Evolutionary conservation across 352 stramenopile genomes (phyloP), one percentile per base, ranked within the genome.

Genomic region (Phytophthora idaei): DNA sequence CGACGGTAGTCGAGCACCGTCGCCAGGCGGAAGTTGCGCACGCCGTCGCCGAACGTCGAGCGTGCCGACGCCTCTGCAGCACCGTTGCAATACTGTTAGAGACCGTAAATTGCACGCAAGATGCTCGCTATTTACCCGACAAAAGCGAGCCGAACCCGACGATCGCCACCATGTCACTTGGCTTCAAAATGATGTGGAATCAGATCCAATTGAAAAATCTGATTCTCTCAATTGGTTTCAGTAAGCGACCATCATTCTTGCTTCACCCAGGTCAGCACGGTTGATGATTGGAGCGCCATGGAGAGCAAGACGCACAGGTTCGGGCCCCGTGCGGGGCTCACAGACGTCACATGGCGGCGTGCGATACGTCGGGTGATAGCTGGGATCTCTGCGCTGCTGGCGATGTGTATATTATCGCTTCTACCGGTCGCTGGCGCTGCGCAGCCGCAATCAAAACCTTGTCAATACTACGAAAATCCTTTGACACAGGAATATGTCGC

Each of bases 61-160:
- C 89, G 80, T 41, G 90, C 87, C 32, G 88, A 97, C 32, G 71
- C 72, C 77, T 96, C 87, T 74, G 41, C 9, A 32, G 9, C 14
- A 44, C 3, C 27, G 61, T 37, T 8, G 41, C 14, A 53, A 10
- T 17, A 8, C 3, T 11, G 15, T 48, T 51, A 61, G 32, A 37
- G 11, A 0, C 17, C 44, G 25, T 49, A 14, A 1, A 36, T 39
- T 42, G 12, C 36, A 42, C 12, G 29, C 39, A 12, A 52, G 39
- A 37, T 21, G 17, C 17, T 25, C 12, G 9, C 6, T 5, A 69
- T 51, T 36, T 45, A 89, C 82, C 78, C 4, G 89, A 97, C 21
- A 98, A 70, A n/a, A 98, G 77, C 49, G 89, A 97, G 34, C 94
- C 94, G 71, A 97, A 98, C 68, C 91, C 92, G 29, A 98, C 75